A percentile compares a stretch with the other conserved stretches of the same genome.
These are phyloP conservation scores for Naganishia sp. DNA, from an alignment of 1,284 basidiomycete species.

Conservation along the genomic window DNA sequence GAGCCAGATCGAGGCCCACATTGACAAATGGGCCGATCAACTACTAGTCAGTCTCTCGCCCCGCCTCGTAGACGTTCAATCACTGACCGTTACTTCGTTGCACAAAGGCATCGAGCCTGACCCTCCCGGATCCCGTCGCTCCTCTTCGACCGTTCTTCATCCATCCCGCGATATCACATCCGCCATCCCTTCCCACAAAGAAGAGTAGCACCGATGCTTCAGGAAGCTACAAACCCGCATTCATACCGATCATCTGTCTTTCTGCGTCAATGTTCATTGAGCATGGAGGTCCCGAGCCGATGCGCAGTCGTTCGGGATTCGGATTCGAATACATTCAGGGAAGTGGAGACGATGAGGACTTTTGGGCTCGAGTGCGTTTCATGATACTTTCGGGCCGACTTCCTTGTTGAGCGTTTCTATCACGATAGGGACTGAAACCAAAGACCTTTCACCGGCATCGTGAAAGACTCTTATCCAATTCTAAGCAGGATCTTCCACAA, in stretches of 20 bases:
- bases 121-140: slow-evolving; percentile 44
- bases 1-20: slow-evolving; percentile 59
- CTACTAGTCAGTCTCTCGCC: slow-evolving; percentile 55
- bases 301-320: slow-evolving; percentile 39
- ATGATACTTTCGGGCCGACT: neutral
- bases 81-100: neutral
- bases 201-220: slow-evolving; percentile 15
- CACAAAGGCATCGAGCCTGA: slow-evolving; percentile 46
- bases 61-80: neutral
- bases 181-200: slow-evolving; percentile 39
- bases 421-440: slow-evolving; percentile 46
- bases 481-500: slow-evolving; percentile 44
- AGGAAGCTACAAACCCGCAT: slow-evolving; percentile 26
- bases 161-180: slow-evolving; percentile 44
- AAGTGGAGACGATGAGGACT: slow-evolving; percentile 55
- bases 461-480: slow-evolving; percentile 37
- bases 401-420: neutral
- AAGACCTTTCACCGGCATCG: slow-evolving; percentile 44
- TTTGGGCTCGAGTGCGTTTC: slow-evolving; percentile 48
- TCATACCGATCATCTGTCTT: slow-evolving; percentile 52
- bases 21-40: slow-evolving; percentile 78
- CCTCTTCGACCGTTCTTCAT: slow-evolving; percentile 54
- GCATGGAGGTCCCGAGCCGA: slow-evolving; percentile 34
- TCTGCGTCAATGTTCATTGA: slow-evolving; percentile 50
- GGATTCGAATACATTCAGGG: slow-evolving; percentile 54